A percentile compares a stretch with the other conserved stretches of the same genome.
phyloP scores from a whole-genome alignment of 345 rosid species.

The Camelina sativa region DNA sequence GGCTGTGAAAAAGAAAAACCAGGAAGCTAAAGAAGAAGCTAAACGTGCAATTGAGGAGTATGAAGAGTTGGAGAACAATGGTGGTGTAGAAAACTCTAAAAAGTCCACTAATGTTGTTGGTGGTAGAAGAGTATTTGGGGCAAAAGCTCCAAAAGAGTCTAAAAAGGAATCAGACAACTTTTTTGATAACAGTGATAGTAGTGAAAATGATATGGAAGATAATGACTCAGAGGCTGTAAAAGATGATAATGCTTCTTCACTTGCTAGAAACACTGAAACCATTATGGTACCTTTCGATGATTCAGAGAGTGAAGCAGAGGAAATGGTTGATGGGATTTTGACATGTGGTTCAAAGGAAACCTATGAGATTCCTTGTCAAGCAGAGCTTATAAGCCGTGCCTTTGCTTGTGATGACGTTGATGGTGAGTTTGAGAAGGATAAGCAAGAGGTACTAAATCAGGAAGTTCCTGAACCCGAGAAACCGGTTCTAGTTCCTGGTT shows the following conservation, averaged over 20 bases:
- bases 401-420: slow-evolving; percentile 92
- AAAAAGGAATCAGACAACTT: slow-evolving; percentile 50
- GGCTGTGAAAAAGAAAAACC: too few species aligned
- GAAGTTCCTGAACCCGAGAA: slow-evolving; percentile 85
- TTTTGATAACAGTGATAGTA: slow-evolving; percentile 58
- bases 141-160: slow-evolving; percentile 47
- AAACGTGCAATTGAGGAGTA: slow-evolving; percentile 71
- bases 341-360: slow-evolving; percentile 52
- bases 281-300: slow-evolving; percentile 31
- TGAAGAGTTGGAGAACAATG: slow-evolving; percentile 60
- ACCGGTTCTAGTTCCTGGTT: slow-evolving; percentile 72
- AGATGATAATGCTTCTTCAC: slow-evolving; percentile 42
- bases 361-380: slow-evolving; percentile 80
- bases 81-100: slow-evolving; percentile 47
- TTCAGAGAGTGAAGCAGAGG: slow-evolving; percentile 58
- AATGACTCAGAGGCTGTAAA: slow-evolving; percentile 35
- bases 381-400: slow-evolving; percentile 73
- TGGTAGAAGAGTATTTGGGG: slow-evolving; percentile 84
- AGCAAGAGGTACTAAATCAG: slow-evolving; percentile 61
- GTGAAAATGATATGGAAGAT: slow-evolving; percentile 56
- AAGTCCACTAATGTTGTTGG: slow-evolving; percentile 45
- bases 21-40: slow-evolving; percentile 21
- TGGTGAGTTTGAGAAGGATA: slow-evolving; percentile 75
- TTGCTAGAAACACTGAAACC: slow-evolving; percentile 46
- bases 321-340: slow-evolving; percentile 77